Conservation (phyloP, 208 protist genomes). For the Trypanosoma cruzi region DNA sequence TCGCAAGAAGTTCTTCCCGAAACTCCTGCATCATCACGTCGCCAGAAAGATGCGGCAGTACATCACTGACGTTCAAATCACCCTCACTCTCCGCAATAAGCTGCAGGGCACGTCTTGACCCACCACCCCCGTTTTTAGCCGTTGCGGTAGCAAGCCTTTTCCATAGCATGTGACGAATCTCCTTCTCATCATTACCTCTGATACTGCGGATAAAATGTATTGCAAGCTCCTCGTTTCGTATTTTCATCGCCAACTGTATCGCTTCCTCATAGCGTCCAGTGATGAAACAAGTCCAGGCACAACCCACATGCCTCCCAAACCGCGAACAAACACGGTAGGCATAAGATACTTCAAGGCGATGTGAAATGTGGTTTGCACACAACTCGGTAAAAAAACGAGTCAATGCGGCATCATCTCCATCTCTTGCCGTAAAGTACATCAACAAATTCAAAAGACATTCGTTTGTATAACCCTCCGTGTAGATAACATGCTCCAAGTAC, state of each 20-base stretch:
- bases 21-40: slow-evolving; percentile 42
- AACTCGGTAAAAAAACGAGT: slow-evolving; percentile 21
- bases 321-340: slow-evolving; percentile 15
- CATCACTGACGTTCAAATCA: slow-evolving; percentile 46
- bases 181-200: neutral
- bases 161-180: slow-evolving; percentile 26
- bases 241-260: slow-evolving; percentile 16
- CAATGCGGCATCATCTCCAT: slow-evolving; percentile 17
- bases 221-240: slow-evolving; percentile 20
- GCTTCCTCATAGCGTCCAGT: slow-evolving; percentile 11
- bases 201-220: slow-evolving; percentile 26
- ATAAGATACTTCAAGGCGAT: slow-evolving; percentile 14
- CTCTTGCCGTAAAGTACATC: slow-evolving; percentile 22
- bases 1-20: slow-evolving; percentile 41
- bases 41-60: slow-evolving; percentile 41
- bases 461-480: slow-evolving; percentile 14
- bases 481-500: slow-evolving; percentile 25
- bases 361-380: neutral
- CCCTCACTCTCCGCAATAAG: slow-evolving; percentile 36
- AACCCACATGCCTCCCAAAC: slow-evolving; percentile 13
- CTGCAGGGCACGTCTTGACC: slow-evolving; percentile 35
- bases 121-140: slow-evolving; percentile 12
- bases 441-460: slow-evolving; percentile 19
- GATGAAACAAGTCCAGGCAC: slow-evolving; percentile 21
- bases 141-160: slow-evolving; percentile 12